These are phyloP conservation scores for Fraxinus xanthoxyloides DNA, from an alignment of 305 asterid species.

Conservation along the genomic window DNA sequence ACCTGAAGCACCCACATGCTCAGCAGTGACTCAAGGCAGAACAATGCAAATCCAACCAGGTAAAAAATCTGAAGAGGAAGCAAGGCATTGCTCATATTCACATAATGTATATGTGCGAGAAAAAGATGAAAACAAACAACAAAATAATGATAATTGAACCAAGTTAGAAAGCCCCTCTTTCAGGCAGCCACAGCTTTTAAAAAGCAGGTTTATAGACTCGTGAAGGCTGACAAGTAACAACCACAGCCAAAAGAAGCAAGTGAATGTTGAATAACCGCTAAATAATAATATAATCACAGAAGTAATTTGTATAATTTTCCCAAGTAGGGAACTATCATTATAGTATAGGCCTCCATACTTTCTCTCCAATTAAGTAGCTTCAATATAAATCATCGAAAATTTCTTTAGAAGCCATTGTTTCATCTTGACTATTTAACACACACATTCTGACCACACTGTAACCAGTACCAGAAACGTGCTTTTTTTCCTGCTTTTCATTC, in stretches of 20 bases:
- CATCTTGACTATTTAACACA: neutral
- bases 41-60: slow-evolving; percentile 83
- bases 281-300: neutral
- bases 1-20: slow-evolving; percentile 99
- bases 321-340: neutral
- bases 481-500: neutral
- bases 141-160: neutral
- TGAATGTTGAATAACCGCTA: neutral
- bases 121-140: neutral
- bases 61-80: slow-evolving; percentile 70
- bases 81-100: neutral
- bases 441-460: neutral
- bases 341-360: neutral
- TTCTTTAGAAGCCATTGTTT: neutral
- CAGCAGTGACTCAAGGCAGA: slow-evolving; percentile 79
- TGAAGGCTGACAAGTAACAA: neutral
- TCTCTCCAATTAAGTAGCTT: neutral
- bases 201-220: neutral
- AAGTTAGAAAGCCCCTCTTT: slow-evolving; percentile 1
- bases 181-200: neutral
- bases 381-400: neutral
- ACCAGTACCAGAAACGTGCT: neutral
- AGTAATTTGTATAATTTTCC: slow-evolving; percentile 1
- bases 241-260: neutral
- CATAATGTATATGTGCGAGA: neutral